Conservation (phyloP, 2,329 filamentous ascomycete species). For the Orbilia ellipsospora region DNA sequence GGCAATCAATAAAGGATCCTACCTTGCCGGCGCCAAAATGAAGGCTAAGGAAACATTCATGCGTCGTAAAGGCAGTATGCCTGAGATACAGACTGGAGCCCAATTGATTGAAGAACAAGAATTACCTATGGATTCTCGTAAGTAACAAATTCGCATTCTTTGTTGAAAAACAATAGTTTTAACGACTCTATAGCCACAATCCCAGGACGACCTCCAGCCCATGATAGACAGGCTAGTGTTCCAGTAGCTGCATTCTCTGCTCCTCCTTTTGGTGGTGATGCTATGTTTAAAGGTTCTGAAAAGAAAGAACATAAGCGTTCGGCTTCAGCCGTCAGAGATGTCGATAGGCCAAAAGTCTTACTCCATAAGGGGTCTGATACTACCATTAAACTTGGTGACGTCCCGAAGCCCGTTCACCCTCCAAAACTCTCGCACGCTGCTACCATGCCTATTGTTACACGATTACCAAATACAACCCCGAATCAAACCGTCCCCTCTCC, state of each 20-base stretch:
- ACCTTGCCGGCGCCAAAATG: constrained; percentile 55
- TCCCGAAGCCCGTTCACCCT: constrained; percentile 23
- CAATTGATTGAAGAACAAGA: constrained; percentile 69
- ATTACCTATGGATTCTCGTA: constrained; percentile 76
- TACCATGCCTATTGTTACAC: constrained; percentile 10
- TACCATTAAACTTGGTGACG: constrained; percentile 37
- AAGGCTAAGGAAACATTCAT: constrained; percentile 58
- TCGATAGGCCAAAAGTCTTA: constrained; percentile 41
- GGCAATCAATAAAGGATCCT: constrained; percentile 42
- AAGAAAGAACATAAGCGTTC: constrained; percentile 52
- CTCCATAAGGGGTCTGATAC: constrained; percentile 51
- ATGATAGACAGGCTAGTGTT: constrained; percentile 66
- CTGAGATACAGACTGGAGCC: constrained; percentile 69
- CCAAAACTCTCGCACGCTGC: constrained; percentile 35
- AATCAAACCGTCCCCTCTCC: constrained; percentile 17
- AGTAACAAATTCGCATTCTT: constrained; percentile 61
- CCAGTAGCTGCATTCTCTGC: constrained; percentile 46
- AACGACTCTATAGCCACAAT: constrained; percentile 69
- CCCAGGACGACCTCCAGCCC: constrained; percentile 72
- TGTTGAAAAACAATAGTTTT: constrained; percentile 30
- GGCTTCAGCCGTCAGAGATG: constrained; percentile 39
- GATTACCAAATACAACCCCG: constrained; percentile 31
- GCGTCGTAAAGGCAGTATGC: constrained; percentile 73
- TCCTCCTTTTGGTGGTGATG: constrained; percentile 40
- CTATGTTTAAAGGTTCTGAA: constrained; percentile 42